phyloP scores from a whole-genome alignment of 2,329 filamentous ascomycete species.

The Achaetomium macrosporum region DNA sequence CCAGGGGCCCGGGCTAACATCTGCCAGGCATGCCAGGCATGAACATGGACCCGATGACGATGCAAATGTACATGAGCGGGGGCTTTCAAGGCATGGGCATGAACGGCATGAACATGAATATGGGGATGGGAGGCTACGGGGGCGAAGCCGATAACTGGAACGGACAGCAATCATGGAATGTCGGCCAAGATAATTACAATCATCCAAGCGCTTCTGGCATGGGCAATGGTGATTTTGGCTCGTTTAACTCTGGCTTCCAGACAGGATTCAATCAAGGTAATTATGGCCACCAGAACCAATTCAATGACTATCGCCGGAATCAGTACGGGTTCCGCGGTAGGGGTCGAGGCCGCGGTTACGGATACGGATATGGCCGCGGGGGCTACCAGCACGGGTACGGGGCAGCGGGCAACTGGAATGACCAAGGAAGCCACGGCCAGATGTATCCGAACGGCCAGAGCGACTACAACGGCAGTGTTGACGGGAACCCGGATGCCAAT shows the following conservation, averaged over 20 bases:
- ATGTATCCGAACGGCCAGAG: slow-evolving; percentile 19
- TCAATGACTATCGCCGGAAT: slow-evolving; percentile 70
- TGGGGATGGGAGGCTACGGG: slow-evolving; percentile 66
- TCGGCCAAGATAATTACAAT: slow-evolving; percentile 85
- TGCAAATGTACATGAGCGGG: slow-evolving; percentile 76
- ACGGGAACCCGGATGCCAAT: slow-evolving; percentile 25
- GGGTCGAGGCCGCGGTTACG: slow-evolving; percentile 55
- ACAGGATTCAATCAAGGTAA: slow-evolving; percentile 79
- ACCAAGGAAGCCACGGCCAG: slow-evolving; percentile 25
- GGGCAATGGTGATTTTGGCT: slow-evolving; percentile 73
- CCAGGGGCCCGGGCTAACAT: slow-evolving; percentile 24
- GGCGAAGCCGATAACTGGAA: slow-evolving; percentile 72
- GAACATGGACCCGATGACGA: slow-evolving; percentile 75
- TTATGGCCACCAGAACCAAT: slow-evolving; percentile 69
- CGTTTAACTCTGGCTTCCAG: slow-evolving; percentile 70
- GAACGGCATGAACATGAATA: slow-evolving; percentile 69
- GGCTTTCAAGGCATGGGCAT: slow-evolving; percentile 73
- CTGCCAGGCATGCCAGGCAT: slow-evolving; percentile 68
- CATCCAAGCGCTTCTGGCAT: slow-evolving; percentile 76
- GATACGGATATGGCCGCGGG: slow-evolving; percentile 41
- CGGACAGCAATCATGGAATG: slow-evolving; percentile 76
- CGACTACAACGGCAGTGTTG: slow-evolving; percentile 18
- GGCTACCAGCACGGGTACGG: slow-evolving; percentile 31
- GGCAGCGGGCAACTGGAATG: slow-evolving; percentile 27
- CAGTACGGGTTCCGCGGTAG: slow-evolving; percentile 62